A percentile compares a stretch with the other conserved stretches of the same genome.
phyloP scores from a whole-genome alignment of 768 basidiomycete genomes.

The Boletus subparvulus region DNA sequence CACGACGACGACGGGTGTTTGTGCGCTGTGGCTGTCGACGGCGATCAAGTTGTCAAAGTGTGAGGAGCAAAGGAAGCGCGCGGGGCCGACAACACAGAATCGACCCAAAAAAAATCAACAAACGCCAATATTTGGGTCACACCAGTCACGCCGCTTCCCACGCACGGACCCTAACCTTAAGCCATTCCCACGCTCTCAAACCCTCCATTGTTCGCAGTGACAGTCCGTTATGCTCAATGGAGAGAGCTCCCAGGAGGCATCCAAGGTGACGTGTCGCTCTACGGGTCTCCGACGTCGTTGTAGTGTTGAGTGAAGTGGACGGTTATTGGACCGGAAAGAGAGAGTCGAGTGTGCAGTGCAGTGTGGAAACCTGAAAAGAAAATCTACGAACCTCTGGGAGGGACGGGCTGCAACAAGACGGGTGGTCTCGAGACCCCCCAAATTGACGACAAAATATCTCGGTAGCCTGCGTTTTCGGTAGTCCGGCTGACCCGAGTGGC shows the following conservation, averaged over 20 bases:
- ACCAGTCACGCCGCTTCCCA: conserved; percentile 34
- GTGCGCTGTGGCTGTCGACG: conserved; percentile 48
- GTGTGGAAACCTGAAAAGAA: not conserved
- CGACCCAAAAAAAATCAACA: conserved; percentile 39
- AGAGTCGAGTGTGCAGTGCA: not conserved
- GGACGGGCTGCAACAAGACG: conserved; percentile 1
- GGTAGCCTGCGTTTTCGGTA: conserved; percentile 2
- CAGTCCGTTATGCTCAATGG: not conserved
- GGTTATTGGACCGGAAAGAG: not conserved
- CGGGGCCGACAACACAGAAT: conserved; percentile 44
- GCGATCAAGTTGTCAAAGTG: conserved; percentile 47
- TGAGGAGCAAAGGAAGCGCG: conserved; percentile 45
- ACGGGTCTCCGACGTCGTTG: not conserved
- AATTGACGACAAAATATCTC: conserved; percentile 9
- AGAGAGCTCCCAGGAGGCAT: not conserved
- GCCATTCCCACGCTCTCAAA: conserved; percentile 33
- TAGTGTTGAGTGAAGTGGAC: not conserved
- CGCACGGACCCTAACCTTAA: conserved; percentile 49
- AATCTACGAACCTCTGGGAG: not conserved
- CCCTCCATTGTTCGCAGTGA: conserved; percentile 19
- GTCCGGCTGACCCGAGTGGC: not conserved
- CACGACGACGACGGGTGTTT: conserved; percentile 41
- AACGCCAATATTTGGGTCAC: conserved; percentile 42
- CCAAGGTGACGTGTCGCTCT: not conserved
- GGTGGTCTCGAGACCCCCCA: conserved; percentile 32